Evolutionary conservation across 1,139 yeast species (phyloP), one percentile per base, ranked within the genome.

Genomic region (Eremothecium gossypii): DNA sequence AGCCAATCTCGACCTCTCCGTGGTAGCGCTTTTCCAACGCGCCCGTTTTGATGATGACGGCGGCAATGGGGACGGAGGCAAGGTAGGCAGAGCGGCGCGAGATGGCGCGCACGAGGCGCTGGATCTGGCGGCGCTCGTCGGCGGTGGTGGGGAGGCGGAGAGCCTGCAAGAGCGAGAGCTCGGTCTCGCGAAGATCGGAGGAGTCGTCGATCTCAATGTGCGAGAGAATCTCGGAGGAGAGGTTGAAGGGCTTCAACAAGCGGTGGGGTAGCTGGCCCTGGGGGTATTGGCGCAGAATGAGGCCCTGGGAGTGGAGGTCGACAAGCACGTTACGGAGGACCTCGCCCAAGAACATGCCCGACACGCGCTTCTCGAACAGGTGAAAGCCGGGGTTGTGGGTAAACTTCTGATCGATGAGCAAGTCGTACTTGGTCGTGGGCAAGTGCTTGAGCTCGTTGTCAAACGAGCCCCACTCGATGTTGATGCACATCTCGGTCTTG

Each of bases 381-480:
- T 89, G 96, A 66, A 70, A 84, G 7, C 91, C 93, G 28, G 76
- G 78, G 63, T 89, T 89, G 10, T 91, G 74, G n/a, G 96, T 83
- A 37, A 63, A 60, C 51, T 71, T 70, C 12, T 66, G 61, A 62
- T 89, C 95, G 48, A 89, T 76, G 29, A 67, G 69, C 38, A 65
- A 62, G 64, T 89, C 97, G 60, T 78, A 87, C 48, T 76, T 74
- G 4, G 94, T 84, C 40, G 68, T 71, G 45, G 96, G 96, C 51
- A 87, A 69, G 36, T 77, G 68, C 51, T 76, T 67, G 44, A 86
- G 69, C 26, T 76, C 77, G 57, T 87, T 87, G 64, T 89, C 97
- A 58, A 87, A 89, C 35, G 95, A 84, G 47, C 97, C 97, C 96
- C 97, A 89, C 66, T 89, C 97, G 34, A 96, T 87, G 67, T 89